Evolutionary conservation across 306 rosid genomes (phyloP).

Genomic region (Cucumis cinereus): DNA sequence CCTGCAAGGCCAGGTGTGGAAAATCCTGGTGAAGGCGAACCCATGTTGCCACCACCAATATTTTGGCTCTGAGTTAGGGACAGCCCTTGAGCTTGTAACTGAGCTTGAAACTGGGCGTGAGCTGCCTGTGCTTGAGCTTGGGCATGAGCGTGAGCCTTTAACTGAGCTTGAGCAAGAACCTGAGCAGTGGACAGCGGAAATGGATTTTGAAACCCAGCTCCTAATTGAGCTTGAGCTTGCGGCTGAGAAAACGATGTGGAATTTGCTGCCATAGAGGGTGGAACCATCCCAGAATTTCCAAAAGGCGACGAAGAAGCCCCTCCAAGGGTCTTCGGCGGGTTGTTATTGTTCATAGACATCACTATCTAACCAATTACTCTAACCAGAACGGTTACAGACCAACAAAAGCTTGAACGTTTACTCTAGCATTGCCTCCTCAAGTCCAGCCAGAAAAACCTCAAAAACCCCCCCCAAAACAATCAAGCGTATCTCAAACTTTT

Average conservation of each 20-base stretch:
- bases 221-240: constrained; percentile 58
- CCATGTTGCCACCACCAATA: constrained; percentile 49
- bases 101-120: constrained; percentile 88
- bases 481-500: neutral
- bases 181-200: constrained; percentile 82
- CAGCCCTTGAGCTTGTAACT: constrained; percentile 85
- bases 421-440: neutral
- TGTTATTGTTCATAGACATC: constrained; percentile 87
- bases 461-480: neutral
- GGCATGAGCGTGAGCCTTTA: constrained; percentile 66
- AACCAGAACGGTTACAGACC: neutral
- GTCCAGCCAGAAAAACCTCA: neutral
- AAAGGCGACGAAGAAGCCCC: constrained; percentile 65
- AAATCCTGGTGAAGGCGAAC: constrained; percentile 33
- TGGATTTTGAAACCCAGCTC: constrained; percentile 64
- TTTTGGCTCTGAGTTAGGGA: constrained; percentile 47
- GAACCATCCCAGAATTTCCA: constrained; percentile 60
- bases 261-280: constrained; percentile 41
- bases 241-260: constrained; percentile 57
- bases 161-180: constrained; percentile 88
- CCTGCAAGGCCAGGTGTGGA: constrained; percentile 41
- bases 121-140: constrained; percentile 59
- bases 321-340: constrained; percentile 62
- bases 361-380: constrained; percentile 31
- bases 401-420: neutral